Evolutionary conservation across 495 filamentous ascomycete species (phyloP).

Genomic region (Annulohypoxylon maeteangense): DNA sequence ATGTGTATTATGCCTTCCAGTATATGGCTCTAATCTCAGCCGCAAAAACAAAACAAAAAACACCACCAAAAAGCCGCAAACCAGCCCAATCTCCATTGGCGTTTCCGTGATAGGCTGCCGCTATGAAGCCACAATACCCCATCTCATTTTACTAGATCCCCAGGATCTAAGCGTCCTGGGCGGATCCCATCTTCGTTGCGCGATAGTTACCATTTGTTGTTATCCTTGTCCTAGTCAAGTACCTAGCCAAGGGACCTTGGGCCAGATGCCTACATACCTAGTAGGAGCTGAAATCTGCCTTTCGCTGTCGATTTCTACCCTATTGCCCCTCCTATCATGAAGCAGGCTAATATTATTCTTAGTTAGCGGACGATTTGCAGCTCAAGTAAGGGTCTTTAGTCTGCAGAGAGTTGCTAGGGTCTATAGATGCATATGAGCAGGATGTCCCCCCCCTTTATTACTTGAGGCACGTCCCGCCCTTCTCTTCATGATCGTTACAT

Average conservation of each 20-base stretch:
- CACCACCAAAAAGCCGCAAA: too few relatives aligned
- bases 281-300: constrained; percentile 26
- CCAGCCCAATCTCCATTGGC: background rate
- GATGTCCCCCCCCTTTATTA: constrained; percentile 1
- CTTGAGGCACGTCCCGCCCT: background rate
- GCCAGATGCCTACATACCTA: too few relatives aligned
- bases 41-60: constrained; percentile 7
- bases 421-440: constrained; percentile 19
- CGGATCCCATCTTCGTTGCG: background rate
- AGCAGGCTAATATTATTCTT: constrained; percentile 12
- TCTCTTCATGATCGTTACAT: constrained; percentile 6
- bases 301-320: background rate
- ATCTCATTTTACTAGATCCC: constrained; percentile 6
- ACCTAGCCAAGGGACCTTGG: constrained; percentile 11
- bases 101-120: constrained; percentile 4
- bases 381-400: constrained; percentile 1
- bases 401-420: constrained; percentile 1
- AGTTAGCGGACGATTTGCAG: background rate
- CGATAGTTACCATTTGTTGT: background rate
- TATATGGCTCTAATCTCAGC: constrained; percentile 22
- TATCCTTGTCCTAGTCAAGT: constrained; percentile 9
- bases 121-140: background rate
- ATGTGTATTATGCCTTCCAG: background rate
- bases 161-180: constrained; percentile 9
- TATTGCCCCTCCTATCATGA: constrained; percentile 14